Conservation (phyloP, 2,329 filamentous ascomycete species). For the Phoma sp. region DNA sequence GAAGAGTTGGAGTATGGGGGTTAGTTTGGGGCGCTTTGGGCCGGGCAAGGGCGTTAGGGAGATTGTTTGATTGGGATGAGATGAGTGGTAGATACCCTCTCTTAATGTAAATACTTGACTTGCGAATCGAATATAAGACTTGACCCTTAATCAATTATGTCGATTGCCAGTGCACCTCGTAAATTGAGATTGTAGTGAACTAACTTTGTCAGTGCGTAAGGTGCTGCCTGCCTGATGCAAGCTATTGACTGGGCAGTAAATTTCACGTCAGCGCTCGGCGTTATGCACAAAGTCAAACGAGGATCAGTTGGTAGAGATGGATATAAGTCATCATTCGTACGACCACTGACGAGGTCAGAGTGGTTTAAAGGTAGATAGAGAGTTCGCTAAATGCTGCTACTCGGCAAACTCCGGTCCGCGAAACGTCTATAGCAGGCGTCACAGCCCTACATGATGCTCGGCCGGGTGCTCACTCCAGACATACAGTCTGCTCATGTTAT, state of each 20-base stretch:
- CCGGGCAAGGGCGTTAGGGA: constrained; percentile 36
- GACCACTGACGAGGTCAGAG: constrained; percentile 2
- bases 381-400: background rate
- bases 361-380: constrained; percentile 3
- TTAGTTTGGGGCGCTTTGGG: constrained; percentile 24
- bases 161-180: background rate
- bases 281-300: background rate
- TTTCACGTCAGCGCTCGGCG: background rate
- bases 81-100: background rate
- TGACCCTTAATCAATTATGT: background rate
- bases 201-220: background rate
- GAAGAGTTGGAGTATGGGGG: constrained; percentile 40
- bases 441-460: background rate
- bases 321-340: constrained; percentile 13
- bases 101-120: background rate
- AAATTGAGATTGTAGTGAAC: background rate
- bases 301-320: background rate
- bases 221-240: background rate
- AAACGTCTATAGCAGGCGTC: background rate
- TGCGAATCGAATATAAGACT: background rate
- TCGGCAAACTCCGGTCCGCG: background rate
- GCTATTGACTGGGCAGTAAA: background rate
- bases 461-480: background rate
- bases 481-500: background rate
- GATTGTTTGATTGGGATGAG: constrained; percentile 23